Evolutionary conservation across 148 eudicot genomes (phyloP).

Genomic region (Camellia granthamiana): DNA sequence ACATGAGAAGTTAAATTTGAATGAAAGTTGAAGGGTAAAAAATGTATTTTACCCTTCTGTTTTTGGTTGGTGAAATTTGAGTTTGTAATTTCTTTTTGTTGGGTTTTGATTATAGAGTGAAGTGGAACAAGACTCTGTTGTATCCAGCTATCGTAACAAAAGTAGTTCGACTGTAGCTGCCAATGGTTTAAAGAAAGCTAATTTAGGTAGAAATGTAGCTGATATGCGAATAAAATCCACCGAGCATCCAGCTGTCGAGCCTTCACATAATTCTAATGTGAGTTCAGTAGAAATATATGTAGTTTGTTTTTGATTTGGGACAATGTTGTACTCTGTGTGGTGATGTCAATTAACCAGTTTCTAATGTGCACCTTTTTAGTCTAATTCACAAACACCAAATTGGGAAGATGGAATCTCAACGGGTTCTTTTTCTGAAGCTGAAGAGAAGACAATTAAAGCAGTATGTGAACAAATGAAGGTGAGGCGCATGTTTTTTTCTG

Average conservation of each 20-base stretch:
- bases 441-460: slow-evolving; percentile 68
- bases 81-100: too few relatives aligned
- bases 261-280: slow-evolving; percentile 52
- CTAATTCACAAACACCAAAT: slow-evolving; percentile 35
- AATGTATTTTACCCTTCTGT: not conserved
- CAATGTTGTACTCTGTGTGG: too few relatives aligned
- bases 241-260: slow-evolving; percentile 31
- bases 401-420: slow-evolving; percentile 51
- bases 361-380: slow-evolving; percentile 22
- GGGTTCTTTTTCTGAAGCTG: slow-evolving; percentile 58
- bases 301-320: not conserved
- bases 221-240: slow-evolving; percentile 33
- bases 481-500: slow-evolving; percentile 1
- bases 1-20: too few relatives aligned
- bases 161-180: slow-evolving; percentile 22
- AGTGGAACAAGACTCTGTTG: slow-evolving; percentile 32
- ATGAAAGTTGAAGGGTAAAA: too few relatives aligned
- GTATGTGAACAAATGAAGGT: slow-evolving; percentile 64
- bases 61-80: not conserved
- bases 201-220: slow-evolving; percentile 34
- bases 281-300: slow-evolving; percentile 29
- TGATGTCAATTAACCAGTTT: not conserved
- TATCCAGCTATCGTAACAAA: slow-evolving; percentile 25
- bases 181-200: slow-evolving; percentile 16
- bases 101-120: slow-evolving; percentile 31